Evolutionary conservation across 2,329 filamentous ascomycete genomes (phyloP).

Genomic region (Botrytis deweyae): DNA sequence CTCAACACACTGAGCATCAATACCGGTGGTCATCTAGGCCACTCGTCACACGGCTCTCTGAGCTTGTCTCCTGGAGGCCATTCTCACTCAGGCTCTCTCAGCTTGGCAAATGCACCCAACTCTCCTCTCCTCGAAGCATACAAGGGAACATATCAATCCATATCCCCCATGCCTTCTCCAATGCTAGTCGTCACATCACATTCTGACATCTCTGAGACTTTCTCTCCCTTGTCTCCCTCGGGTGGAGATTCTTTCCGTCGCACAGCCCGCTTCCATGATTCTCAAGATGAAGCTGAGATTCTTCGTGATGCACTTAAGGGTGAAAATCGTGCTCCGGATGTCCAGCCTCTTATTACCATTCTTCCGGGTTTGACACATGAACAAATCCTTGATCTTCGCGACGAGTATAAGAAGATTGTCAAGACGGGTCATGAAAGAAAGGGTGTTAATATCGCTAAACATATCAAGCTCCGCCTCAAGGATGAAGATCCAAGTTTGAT

Average conservation of each 20-base stretch:
- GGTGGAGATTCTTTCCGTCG: slow-evolving; percentile 46
- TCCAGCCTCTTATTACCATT: slow-evolving; percentile 74
- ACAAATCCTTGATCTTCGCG: slow-evolving; percentile 81
- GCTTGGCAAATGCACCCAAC: slow-evolving; percentile 60
- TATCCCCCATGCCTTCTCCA: slow-evolving; percentile 91
- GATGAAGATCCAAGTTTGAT: slow-evolving; percentile 74
- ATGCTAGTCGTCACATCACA: slow-evolving; percentile 49
- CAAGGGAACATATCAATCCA: slow-evolving; percentile 88
- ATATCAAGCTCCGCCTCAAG: slow-evolving; percentile 75
- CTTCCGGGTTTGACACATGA: slow-evolving; percentile 82
- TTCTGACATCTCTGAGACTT: slow-evolving; percentile 51
- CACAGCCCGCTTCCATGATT: slow-evolving; percentile 79
- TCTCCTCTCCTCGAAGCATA: slow-evolving; percentile 92
- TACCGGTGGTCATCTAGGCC: slow-evolving; percentile 32
- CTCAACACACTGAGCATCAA: slow-evolving; percentile 38
- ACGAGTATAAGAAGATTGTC: slow-evolving; percentile 86
- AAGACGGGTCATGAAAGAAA: slow-evolving; percentile 72
- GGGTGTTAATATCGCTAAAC: slow-evolving; percentile 82
- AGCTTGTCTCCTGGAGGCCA: not conserved
- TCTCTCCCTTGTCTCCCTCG: slow-evolving; percentile 55
- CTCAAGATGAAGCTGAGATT: slow-evolving; percentile 72
- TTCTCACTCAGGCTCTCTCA: slow-evolving; percentile 38
- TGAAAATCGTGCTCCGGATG: slow-evolving; percentile 61
- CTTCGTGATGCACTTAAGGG: slow-evolving; percentile 68
- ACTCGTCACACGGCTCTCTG: slow-evolving; percentile 20